phyloP scores from a whole-genome alignment of 2,329 filamentous ascomycete genomes.

The Colletotrichum graminicola region DNA sequence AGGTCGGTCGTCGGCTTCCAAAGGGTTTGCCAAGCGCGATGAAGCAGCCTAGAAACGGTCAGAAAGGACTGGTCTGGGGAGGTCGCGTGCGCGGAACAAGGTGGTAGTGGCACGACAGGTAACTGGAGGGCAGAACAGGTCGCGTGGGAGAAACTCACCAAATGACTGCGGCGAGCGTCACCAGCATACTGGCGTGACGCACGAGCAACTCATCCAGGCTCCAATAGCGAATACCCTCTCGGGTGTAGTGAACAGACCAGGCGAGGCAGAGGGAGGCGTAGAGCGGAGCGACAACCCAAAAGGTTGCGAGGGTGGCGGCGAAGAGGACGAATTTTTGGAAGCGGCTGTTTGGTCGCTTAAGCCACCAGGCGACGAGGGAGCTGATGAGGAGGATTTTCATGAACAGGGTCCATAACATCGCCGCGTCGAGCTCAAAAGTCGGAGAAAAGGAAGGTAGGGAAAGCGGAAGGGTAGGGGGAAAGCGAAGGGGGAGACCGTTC shows the following conservation, averaged over 20 bases:
- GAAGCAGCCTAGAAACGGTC: constrained; percentile 73
- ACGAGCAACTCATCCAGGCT: constrained; percentile 61
- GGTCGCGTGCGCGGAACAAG: constrained; percentile 10
- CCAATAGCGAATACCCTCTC: constrained; percentile 46
- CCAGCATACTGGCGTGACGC: constrained; percentile 66
- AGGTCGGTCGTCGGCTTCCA: constrained; percentile 92
- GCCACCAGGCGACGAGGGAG: constrained; percentile 44
- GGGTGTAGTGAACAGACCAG: constrained; percentile 41
- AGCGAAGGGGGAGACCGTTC: constrained; percentile 41
- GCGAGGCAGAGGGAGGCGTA: constrained; percentile 37
- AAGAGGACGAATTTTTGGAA: constrained; percentile 39
- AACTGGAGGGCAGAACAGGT: constrained; percentile 21
- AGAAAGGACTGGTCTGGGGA: neutral
- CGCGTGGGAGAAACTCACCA: constrained; percentile 58
- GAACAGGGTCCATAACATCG: constrained; percentile 43
- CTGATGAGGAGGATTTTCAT: constrained; percentile 43
- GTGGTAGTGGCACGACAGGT: constrained; percentile 13
- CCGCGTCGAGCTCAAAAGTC: constrained; percentile 39
- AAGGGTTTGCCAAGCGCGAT: constrained; percentile 88
- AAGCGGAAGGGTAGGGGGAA: constrained; percentile 24
- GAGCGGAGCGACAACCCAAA: constrained; percentile 41
- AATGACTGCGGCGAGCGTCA: constrained; percentile 64
- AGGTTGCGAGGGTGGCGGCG: constrained; percentile 38
- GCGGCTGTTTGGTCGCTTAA: constrained; percentile 39
- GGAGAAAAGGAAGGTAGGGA: constrained; percentile 16